Conservation (phyloP, 441 rosid species). For the Populus trichocarpa region DNA sequence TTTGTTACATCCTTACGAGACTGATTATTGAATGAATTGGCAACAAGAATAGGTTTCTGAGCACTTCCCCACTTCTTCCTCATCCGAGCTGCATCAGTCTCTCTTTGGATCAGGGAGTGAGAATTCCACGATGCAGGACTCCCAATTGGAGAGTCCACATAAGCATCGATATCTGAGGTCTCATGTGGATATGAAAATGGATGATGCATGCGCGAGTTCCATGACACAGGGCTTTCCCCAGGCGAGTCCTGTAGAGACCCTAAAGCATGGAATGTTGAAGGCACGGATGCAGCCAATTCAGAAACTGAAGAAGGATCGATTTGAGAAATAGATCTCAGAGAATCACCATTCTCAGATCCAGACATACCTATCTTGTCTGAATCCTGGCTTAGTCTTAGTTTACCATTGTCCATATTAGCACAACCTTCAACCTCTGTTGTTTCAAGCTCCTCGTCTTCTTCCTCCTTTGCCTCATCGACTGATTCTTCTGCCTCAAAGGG, state of each 20-base stretch:
- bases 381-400: constrained; percentile 56
- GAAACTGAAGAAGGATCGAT: constrained; percentile 54
- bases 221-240: constrained; percentile 66
- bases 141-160: constrained; percentile 81
- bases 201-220: constrained; percentile 66
- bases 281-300: constrained; percentile 55
- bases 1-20: constrained; percentile 81
- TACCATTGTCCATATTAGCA: constrained; percentile 47
- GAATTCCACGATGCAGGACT: constrained; percentile 91
- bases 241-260: constrained; percentile 70
- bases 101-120: constrained; percentile 63
- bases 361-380: constrained; percentile 59
- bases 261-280: constrained; percentile 48
- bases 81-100: constrained; percentile 81
- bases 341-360: constrained; percentile 59
- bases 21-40: constrained; percentile 64
- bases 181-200: constrained; percentile 71
- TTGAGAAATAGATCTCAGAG: constrained; percentile 51
- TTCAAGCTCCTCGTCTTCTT: constrained; percentile 47
- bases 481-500: constrained; percentile 52
- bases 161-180: constrained; percentile 78
- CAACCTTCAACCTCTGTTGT: constrained; percentile 44
- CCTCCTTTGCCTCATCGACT: constrained; percentile 43
- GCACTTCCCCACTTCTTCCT: constrained; percentile 99
- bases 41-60: constrained; percentile 67